A percentile compares a stretch with the other conserved stretches of the same genome.
phyloP scores from a whole-genome alignment of 768 basidiomycete genomes.

The Suillus cothurnatus region DNA sequence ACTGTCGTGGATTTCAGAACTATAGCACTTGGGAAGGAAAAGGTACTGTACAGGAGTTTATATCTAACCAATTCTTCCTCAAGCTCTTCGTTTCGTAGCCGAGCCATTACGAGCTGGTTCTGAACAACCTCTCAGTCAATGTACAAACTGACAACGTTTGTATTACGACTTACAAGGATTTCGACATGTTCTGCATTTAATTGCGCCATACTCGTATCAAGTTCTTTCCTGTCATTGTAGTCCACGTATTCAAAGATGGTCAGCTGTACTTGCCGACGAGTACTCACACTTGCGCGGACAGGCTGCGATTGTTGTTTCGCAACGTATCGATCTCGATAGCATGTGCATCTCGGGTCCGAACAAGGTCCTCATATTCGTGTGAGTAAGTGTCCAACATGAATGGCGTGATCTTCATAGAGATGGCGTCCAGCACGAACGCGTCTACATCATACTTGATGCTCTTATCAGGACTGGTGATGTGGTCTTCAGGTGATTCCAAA shows the following conservation, averaged over 20 bases:
- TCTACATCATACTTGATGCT: constrained; percentile 72
- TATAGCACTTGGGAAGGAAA: not conserved
- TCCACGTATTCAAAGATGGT: constrained; percentile 15
- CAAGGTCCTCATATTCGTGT: constrained; percentile 84
- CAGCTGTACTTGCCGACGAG: not conserved
- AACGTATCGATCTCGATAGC: constrained; percentile 82
- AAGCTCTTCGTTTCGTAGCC: constrained; percentile 89
- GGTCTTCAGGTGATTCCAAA: constrained; percentile 28
- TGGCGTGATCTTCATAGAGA: constrained; percentile 85
- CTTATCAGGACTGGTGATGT: constrained; percentile 24
- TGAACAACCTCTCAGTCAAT: constrained; percentile 33
- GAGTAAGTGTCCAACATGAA: constrained; percentile 94
- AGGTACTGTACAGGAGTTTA: constrained; percentile 68
- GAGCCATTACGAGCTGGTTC: constrained; percentile 90
- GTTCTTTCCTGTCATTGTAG: constrained; percentile 57
- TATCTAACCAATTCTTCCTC: constrained; percentile 94
- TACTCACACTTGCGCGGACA: constrained; percentile 80
- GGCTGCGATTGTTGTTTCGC: constrained; percentile 72
- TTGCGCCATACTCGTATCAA: constrained; percentile 79
- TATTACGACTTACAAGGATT: constrained; percentile 51
- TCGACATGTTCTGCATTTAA: constrained; percentile 84
- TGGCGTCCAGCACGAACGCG: constrained; percentile 86
- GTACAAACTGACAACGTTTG: constrained; percentile 2
- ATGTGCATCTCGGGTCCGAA: constrained; percentile 80
- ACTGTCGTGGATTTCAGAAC: constrained; percentile 25